Evolutionary conservation across 768 basidiomycete species (phyloP), one percentile per base, ranked within the genome.

Genomic region (Kwoniella pini): DNA sequence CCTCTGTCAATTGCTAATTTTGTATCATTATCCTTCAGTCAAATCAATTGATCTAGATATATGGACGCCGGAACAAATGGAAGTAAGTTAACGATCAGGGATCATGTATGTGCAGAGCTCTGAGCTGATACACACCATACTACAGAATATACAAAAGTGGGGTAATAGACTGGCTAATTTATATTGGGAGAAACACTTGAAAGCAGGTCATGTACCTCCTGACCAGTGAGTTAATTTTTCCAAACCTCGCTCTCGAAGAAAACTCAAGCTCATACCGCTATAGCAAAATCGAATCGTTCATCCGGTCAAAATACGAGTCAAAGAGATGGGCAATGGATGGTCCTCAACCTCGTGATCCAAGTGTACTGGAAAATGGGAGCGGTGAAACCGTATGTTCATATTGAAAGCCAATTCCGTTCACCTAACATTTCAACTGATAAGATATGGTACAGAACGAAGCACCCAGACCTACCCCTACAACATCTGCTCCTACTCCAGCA

Each of bases 61-160:
- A 17, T 99, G 95, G 95, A 95, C 91, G 7, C 91, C 91, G 2
- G 93, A 97, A 64, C 95, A 99, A 80, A 94, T 99, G 89, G 86
- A 87, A 81, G 93, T 92, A 69, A 62, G 84, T 33, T 46, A 22
- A 7, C 33, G 7, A 15, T 7, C 33, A 7, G n/a, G n/a, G 33
- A 51, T 27, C 50, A 19, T 27, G 60, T 31, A 36, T 51, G 6
- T 6, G 28, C 13, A n/a, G 27, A 17, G 15, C n/a, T 52, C 6
- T 38, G 42, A 43, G 31, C 42, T 42, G 53, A 19, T 0, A n/a
- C 12, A 6, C n/a, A 9, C 22, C 17, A 40, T 30, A 15, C 12
- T 50, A 3, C 44, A 81, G 74, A 71, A 57, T 1, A 87, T 98
- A 53, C 87, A 90, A 77, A 90, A 88, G 77, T 99, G 95, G 95